Percentiles rank a stretch among this genome's conserved stretches.
These are phyloP conservation scores for Clitoria ternatea DNA, from an alignment of 306 rosid species.

Conservation along the genomic window DNA sequence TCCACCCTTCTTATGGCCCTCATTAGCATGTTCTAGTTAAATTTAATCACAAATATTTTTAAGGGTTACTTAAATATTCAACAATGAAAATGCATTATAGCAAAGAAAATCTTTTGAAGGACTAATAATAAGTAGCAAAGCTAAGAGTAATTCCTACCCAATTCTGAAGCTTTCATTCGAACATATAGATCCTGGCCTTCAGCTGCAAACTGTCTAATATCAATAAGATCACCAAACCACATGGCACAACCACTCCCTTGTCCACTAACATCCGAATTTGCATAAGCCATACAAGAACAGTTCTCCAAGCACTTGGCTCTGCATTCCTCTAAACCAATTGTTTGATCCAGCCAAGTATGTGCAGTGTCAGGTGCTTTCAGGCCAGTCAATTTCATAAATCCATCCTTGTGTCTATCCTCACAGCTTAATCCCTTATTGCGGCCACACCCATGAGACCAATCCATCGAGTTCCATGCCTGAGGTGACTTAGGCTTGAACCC, in stretches of 20 bases:
- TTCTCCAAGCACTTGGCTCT: conserved; percentile 29
- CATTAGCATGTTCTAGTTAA: conserved; percentile 8
- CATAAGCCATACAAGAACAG: conserved; percentile 60
- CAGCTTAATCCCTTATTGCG: conserved; percentile 31
- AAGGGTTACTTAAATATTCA: neutral
- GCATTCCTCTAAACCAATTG: conserved; percentile 34
- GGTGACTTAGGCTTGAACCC: conserved; percentile 41
- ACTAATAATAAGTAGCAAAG: neutral
- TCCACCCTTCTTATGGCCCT: conserved; percentile 26
- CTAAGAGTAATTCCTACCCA: conserved; percentile 42
- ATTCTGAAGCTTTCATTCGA: conserved; percentile 51
- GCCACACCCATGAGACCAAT: conserved; percentile 46
- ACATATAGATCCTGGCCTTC: conserved; percentile 66
- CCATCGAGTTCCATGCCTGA: conserved; percentile 25
- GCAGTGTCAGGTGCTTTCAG: conserved; percentile 59
- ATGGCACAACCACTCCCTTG: conserved; percentile 64
- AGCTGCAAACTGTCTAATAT: conserved; percentile 38
- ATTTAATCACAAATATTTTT: conserved; percentile 16
- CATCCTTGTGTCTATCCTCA: conserved; percentile 26
- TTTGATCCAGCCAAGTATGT: conserved; percentile 43
- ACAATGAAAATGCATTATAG: neutral
- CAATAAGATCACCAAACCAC: conserved; percentile 66
- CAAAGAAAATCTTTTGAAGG: neutral
- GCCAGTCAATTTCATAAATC: conserved; percentile 28
- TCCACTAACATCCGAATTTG: conserved; percentile 53